Evolutionary conservation across 345 rosid species (phyloP).

Genomic region (Cardiospermum halicacabum): DNA sequence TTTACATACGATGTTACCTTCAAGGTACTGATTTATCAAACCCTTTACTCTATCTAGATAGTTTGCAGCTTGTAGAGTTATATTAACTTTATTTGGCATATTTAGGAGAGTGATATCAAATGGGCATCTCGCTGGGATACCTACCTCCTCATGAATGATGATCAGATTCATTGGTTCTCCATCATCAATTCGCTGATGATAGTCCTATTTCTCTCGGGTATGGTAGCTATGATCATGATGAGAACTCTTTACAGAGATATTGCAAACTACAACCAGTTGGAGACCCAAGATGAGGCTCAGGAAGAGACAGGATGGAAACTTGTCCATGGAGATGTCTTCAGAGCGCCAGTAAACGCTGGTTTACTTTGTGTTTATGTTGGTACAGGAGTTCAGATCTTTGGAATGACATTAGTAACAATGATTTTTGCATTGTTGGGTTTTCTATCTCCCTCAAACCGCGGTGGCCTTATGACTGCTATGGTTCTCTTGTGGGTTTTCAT

Average conservation of each 20-base stretch:
- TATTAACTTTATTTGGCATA: neutral
- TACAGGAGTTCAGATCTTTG: slow-evolving; percentile 91
- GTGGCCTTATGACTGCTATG: slow-evolving; percentile 99
- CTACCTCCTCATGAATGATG: slow-evolving; percentile 94
- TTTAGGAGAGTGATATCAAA: slow-evolving; percentile 86
- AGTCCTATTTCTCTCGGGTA: slow-evolving; percentile 94
- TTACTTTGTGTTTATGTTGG: slow-evolving; percentile 90
- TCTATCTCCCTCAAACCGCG: slow-evolving; percentile 94
- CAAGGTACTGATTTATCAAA: slow-evolving; percentile 38
- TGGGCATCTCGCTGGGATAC: slow-evolving; percentile 99
- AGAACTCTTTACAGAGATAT: slow-evolving; percentile 93
- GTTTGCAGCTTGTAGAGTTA: neutral
- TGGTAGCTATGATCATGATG: slow-evolving; percentile 99
- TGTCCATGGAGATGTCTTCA: slow-evolving; percentile 92
- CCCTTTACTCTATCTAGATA: neutral
- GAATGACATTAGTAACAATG: slow-evolving; percentile 94
- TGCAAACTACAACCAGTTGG: slow-evolving; percentile 90
- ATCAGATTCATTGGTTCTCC: slow-evolving; percentile 98
- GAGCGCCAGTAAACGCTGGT: slow-evolving; percentile 79
- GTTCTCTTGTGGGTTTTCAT: slow-evolving; percentile 97
- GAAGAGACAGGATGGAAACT: slow-evolving; percentile 99
- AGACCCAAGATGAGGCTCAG: slow-evolving; percentile 97
- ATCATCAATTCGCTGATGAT: slow-evolving; percentile 96
- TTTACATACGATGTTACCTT: slow-evolving; percentile 93
- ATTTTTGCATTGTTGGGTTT: slow-evolving; percentile 91